A percentile compares a stretch with the other conserved stretches of the same genome.
Conservation (phyloP, 768 basidiomycete genomes). For the Tylopilus intermedius region DNA sequence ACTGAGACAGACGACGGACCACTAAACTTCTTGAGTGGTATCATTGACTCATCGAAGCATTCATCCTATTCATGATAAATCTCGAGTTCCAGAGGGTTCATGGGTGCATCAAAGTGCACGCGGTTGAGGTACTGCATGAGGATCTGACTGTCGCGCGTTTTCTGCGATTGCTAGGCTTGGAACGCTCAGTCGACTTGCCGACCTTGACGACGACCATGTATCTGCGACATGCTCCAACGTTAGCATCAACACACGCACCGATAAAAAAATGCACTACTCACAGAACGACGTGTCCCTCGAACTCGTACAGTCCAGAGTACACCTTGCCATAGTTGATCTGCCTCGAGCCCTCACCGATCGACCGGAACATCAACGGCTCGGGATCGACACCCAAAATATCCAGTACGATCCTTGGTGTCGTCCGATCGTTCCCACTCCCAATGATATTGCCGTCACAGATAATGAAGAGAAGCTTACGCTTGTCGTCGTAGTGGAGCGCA, state of each 20-base stretch:
- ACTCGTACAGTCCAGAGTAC: slow-evolving; percentile 78
- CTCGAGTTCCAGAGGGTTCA: slow-evolving; percentile 90
- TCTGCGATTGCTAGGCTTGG: slow-evolving; percentile 89
- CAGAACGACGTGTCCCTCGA: slow-evolving; percentile 92
- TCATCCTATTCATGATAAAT: too few relatives aligned
- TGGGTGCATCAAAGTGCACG: slow-evolving; percentile 91
- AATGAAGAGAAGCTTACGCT: slow-evolving; percentile 88
- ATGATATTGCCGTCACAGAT: slow-evolving; percentile 97
- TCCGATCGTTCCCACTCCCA: slow-evolving; percentile 87
- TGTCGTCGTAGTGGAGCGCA: slow-evolving; percentile 88
- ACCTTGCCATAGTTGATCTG: slow-evolving; percentile 77
- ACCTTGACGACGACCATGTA: slow-evolving; percentile 93
- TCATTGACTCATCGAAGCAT: too few relatives aligned
- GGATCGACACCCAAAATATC: slow-evolving; percentile 92
- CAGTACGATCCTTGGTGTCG: slow-evolving; percentile 87
- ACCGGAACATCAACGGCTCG: slow-evolving; percentile 88
- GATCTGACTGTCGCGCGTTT: slow-evolving; percentile 93
- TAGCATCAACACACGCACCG: background rate
- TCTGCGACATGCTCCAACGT: slow-evolving; percentile 33
- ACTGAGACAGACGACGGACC: too few relatives aligned
- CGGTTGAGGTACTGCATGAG: slow-evolving; percentile 88
- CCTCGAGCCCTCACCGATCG: slow-evolving; percentile 82
- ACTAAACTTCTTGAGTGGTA: too few relatives aligned
- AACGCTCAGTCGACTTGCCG: slow-evolving; percentile 89
- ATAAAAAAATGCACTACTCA: slow-evolving; percentile 37